Evolutionary conservation across 768 basidiomycete species (phyloP), one percentile per base, ranked within the genome.

Genomic region (Suillus brevipes): DNA sequence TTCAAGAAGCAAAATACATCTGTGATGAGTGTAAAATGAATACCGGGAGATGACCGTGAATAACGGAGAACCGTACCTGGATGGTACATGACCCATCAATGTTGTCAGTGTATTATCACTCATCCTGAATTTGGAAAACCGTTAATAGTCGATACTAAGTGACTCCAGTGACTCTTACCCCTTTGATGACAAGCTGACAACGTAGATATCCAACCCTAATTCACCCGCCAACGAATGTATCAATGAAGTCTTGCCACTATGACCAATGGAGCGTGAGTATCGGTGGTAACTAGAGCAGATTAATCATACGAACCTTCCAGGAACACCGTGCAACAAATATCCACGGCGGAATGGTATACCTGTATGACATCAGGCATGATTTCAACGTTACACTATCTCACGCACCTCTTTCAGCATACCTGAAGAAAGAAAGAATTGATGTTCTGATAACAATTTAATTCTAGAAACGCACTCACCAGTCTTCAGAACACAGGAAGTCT

Each of bases 1-100:
- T 80, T 97, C 95, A 75, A 97, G 85, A 77, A 97, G 89, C 70
- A 97, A 83, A 66, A 97, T 94, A 82, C 92, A 94, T 82, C 92
- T 92, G 70, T 57, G 42, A 47, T 42, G 58, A 62, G 20, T 31
- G 73, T 28, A 71, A 66, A 36, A 47, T 34, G 64, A 61, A 58
- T n/a, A 67, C 65, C 59, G 64, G 40, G 60, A 71, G 66, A 67
- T 63, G 34, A 68, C 37, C 52, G 20, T 42, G 2, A 6, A 59
- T 31, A 12, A 28, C 12, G 23, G 36, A 42, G 45, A 47, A 61
- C 69, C 83, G 4, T 12, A 92, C 90, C 92, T 88, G 65, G 90
- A 85, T 34, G 93, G 93, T 72, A 95, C 92, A 81, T 89, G 87
- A 61, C 90, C 91, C 93, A 95, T 94, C 72, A 95, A 83, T 64